Evolutionary conservation across 2,329 filamentous ascomycete genomes (phyloP), one percentile per base, ranked within the genome.

Genomic region (Diplodia intermedia): DNA sequence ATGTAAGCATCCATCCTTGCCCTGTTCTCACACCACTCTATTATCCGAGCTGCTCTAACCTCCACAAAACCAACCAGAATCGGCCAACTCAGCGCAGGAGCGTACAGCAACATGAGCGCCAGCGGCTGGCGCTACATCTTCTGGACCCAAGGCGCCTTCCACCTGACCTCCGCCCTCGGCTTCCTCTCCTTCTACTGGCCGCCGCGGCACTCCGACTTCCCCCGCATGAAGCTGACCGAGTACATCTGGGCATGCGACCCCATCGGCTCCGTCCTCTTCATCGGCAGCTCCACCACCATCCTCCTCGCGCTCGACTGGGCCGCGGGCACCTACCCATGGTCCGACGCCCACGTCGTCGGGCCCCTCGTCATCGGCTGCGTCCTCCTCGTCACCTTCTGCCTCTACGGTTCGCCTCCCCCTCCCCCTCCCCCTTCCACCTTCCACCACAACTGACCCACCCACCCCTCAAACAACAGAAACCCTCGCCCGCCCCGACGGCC

Each of bases 91-190:
- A 81, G 82, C 31, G 84, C 85, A 7, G 86, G 85, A 2, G 84
- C 81, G 8, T 82, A 86, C 2, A 86, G 85, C 0, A 84, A 85
- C 68, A 73, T 80, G 14, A 77, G 78, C 63, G 70, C 79, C 0
- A 77, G 74, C 0, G 85, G 85, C 23, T 88, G 85, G 85, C 79
- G 86, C 1, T 81, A 82, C 71, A 87, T 88, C 70, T 88, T 86
- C 72, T 88, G 85, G 85, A 85, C 87, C 15, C 85, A 87, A 74
- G 85, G 85, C 1, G 84, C 79, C 7, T 83, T 87, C 69, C 85
- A 86, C 69, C 79, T 80, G 9, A 75, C 80, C 15, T 85, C 83
- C 0, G 79, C 80, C 1, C 43, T 85, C 0, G 84, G 85, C 3
- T 74, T 87, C 38, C 72, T 86, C 40, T 70, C 80, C 31, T 82